Evolutionary conservation across 495 filamentous ascomycete species (phyloP).

Genomic region (Viridothelium virens): DNA sequence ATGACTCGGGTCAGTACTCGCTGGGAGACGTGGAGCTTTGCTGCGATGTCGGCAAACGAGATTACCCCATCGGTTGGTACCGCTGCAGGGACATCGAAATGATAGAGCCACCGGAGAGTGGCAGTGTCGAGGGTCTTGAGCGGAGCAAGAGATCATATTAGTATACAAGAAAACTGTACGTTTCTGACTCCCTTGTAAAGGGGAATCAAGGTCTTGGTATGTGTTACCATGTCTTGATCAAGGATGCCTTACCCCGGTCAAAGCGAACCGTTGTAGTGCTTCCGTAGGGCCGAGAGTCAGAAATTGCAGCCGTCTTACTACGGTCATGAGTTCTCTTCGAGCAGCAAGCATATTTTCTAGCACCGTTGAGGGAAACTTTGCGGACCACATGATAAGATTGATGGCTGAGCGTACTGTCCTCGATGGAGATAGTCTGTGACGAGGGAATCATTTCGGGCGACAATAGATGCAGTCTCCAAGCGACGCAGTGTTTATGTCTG

Average conservation of each 20-base stretch:
- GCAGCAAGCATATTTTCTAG: background rate
- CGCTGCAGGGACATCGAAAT: background rate
- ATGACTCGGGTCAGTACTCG: conserved; percentile 40
- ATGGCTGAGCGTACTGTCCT: background rate
- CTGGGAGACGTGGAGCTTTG: background rate
- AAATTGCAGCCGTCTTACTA: background rate
- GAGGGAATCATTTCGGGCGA: background rate
- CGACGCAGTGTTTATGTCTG: no score
- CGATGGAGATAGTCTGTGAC: background rate
- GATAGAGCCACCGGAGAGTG: background rate
- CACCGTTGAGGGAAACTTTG: background rate
- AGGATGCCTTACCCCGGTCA: conserved; percentile 5
- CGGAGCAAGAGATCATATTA: background rate
- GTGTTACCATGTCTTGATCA: background rate
- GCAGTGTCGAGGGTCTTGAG: conserved; percentile 1
- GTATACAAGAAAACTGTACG: background rate
- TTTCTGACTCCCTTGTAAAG: background rate
- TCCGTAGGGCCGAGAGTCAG: conserved; percentile 1
- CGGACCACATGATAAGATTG: background rate
- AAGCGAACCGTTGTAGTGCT: background rate
- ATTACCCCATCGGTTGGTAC: background rate
- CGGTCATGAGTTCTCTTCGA: background rate
- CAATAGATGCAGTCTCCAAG: background rate
- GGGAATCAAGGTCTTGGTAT: background rate
- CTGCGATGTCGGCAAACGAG: background rate